phyloP scores from a whole-genome alignment of 1,139 yeast species.

The Geotrichum aggregatum region DNA sequence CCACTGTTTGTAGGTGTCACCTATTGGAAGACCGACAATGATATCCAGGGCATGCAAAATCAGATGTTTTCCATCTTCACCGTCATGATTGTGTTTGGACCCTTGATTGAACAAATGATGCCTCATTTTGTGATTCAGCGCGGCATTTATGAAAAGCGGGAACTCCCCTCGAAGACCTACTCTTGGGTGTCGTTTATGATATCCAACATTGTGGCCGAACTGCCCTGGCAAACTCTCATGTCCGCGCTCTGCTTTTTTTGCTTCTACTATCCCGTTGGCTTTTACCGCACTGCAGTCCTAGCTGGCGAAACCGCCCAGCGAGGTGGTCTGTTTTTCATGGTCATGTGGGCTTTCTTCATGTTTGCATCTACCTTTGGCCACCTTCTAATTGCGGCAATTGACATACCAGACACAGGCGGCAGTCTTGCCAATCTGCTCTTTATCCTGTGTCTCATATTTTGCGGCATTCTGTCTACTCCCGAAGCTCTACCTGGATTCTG shows the following conservation, averaged over 20 bases:
- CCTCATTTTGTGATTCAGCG: constrained; percentile 71
- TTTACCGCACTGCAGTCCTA: constrained; percentile 34
- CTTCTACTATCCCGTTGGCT: constrained; percentile 80
- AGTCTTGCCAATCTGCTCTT: constrained; percentile 60
- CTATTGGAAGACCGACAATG: constrained; percentile 60
- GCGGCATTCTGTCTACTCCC: constrained; percentile 74
- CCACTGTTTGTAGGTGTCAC: constrained; percentile 72
- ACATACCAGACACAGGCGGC: constrained; percentile 71
- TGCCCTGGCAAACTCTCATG: constrained; percentile 69
- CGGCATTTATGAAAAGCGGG: constrained; percentile 82
- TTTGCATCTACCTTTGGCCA: constrained; percentile 65
- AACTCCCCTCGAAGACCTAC: constrained; percentile 68
- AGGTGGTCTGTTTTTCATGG: constrained; percentile 67
- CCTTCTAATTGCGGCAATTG: constrained; percentile 56
- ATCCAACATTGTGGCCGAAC: constrained; percentile 65
- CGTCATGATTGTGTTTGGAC: constrained; percentile 58
- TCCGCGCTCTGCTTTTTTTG: constrained; percentile 67
- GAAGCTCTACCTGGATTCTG: constrained; percentile 59
- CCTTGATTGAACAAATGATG: constrained; percentile 66
- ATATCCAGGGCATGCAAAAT: constrained; percentile 47
- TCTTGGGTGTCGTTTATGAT: constrained; percentile 59
- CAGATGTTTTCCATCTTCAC: constrained; percentile 61
- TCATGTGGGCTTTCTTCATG: constrained; percentile 52
- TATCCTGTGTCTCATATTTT: constrained; percentile 66
- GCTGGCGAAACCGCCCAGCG: constrained; percentile 54